phyloP scores from a whole-genome alignment of 2,329 filamentous ascomycete genomes.

The Passalora sequoiae region DNA sequence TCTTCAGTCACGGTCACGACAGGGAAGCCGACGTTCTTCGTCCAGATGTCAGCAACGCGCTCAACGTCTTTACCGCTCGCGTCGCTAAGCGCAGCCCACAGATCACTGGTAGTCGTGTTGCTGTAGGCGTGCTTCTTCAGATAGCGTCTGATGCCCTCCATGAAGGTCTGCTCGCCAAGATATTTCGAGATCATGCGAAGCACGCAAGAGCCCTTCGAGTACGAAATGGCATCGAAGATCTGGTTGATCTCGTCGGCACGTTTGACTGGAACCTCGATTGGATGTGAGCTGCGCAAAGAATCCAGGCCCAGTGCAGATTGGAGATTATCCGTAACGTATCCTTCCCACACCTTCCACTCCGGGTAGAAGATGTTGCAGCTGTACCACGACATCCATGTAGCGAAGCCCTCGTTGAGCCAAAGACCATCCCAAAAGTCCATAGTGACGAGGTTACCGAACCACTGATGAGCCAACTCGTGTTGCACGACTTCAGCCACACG shows the following conservation, averaged over 20 bases:
- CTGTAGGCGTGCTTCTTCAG: conserved; percentile 95
- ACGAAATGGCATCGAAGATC: conserved; percentile 96
- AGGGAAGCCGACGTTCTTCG: conserved; percentile 90
- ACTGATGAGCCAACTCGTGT: conserved; percentile 94
- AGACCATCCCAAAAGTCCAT: conserved; percentile 99
- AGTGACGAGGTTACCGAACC: conserved; percentile 95
- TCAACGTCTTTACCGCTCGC: conserved; percentile 89
- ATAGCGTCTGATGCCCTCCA: conserved; percentile 85
- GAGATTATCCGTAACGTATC: conserved; percentile 87
- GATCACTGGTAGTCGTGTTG: conserved; percentile 84
- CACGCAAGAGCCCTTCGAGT: conserved; percentile 93
- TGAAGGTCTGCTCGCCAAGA: conserved; percentile 84
- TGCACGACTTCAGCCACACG: conserved; percentile 92
- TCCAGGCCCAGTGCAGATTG: conserved; percentile 83
- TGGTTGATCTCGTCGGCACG: conserved; percentile 94
- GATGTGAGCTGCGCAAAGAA: conserved; percentile 88
- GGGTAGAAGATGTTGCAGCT: conserved; percentile 93
- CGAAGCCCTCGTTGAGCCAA: conserved; percentile 92
- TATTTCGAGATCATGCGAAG: conserved; percentile 97
- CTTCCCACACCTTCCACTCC: conserved; percentile 97
- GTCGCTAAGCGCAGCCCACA: conserved; percentile 82
- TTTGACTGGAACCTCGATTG: conserved; percentile 94
- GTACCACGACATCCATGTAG: conserved; percentile 91
- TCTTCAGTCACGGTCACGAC: conserved; percentile 82
- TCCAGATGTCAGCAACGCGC: conserved; percentile 92